phyloP scores from a whole-genome alignment of 2,329 filamentous ascomycete genomes.

The Blastomyces emzantsi region DNA sequence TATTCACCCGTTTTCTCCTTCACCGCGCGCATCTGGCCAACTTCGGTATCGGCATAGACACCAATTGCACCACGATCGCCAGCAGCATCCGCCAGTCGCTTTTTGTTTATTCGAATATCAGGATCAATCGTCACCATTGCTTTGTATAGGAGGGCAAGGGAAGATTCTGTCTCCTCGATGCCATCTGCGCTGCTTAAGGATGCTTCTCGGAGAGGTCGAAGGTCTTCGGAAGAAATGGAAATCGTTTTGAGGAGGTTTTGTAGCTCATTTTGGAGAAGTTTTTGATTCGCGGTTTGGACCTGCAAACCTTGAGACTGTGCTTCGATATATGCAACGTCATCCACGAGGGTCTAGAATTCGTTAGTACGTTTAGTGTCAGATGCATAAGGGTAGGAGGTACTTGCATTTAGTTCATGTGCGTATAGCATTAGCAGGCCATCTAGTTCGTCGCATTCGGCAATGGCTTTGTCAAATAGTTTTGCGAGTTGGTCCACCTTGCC shows the following conservation, averaged over 20 bases:
- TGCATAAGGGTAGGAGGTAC: slow-evolving; percentile 27
- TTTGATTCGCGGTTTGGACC: slow-evolving; percentile 95
- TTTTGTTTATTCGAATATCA: slow-evolving; percentile 52
- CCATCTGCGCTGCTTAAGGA: slow-evolving; percentile 63
- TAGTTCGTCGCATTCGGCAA: slow-evolving; percentile 90
- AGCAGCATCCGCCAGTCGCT: slow-evolving; percentile 39
- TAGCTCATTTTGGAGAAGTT: slow-evolving; percentile 81
- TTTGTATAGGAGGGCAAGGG: slow-evolving; percentile 75
- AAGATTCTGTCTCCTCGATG: slow-evolving; percentile 65
- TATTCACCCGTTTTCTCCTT: slow-evolving; percentile 94
- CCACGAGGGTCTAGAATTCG: slow-evolving; percentile 64
- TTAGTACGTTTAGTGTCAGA: slow-evolving; percentile 19
- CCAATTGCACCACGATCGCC: slow-evolving; percentile 34
- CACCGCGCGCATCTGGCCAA: slow-evolving; percentile 81
- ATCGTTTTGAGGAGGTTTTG: slow-evolving; percentile 84
- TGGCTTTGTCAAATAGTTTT: slow-evolving; percentile 75
- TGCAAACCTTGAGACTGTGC: slow-evolving; percentile 94
- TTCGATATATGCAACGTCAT: slow-evolving; percentile 95
- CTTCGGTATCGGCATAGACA: slow-evolving; percentile 63
- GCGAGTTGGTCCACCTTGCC: slow-evolving; percentile 83
- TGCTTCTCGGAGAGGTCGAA: slow-evolving; percentile 63
- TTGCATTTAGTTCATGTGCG: slow-evolving; percentile 82
- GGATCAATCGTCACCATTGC: slow-evolving; percentile 93
- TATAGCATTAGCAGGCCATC: slow-evolving; percentile 92
- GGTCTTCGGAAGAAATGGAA: slow-evolving; percentile 67